Conservation (phyloP, 2,329 filamentous ascomycete genomes). For the Cladosporium sp. region DNA sequence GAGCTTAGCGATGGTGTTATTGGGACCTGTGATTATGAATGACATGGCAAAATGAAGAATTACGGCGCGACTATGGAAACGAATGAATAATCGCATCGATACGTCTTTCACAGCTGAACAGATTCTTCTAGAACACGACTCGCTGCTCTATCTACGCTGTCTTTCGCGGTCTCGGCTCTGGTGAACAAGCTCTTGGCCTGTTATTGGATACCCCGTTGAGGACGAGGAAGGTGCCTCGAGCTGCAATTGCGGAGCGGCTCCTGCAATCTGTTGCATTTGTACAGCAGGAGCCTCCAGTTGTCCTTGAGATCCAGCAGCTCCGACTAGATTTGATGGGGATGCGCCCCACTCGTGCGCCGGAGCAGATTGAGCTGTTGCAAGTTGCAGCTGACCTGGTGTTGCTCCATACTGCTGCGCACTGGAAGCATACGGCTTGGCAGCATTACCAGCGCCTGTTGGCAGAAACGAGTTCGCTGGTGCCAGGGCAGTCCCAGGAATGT, state of each 20-base stretch:
- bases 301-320: neutral
- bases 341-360: neutral
- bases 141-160: neutral
- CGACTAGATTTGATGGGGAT: neutral
- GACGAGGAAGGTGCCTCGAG: neutral
- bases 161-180: neutral
- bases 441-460: neutral
- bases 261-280: neutral
- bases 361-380: neutral
- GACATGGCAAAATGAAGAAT: neutral
- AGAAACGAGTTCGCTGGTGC: neutral
- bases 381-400: neutral
- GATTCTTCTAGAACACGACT: neutral
- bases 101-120: neutral
- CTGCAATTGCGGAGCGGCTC: neutral
- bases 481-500: neutral
- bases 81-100: neutral
- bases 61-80: neutral
- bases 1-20: constrained; percentile 16
- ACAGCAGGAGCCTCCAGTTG: neutral
- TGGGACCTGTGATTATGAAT: constrained; percentile 8
- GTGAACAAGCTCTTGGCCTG: constrained; percentile 1
- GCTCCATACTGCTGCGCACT: neutral
- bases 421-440: neutral
- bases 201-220: neutral